Base-by-base conservation (phyloP, 2,329 filamentous ascomycete species). In the Rhynchosporium agropyri region DNA sequence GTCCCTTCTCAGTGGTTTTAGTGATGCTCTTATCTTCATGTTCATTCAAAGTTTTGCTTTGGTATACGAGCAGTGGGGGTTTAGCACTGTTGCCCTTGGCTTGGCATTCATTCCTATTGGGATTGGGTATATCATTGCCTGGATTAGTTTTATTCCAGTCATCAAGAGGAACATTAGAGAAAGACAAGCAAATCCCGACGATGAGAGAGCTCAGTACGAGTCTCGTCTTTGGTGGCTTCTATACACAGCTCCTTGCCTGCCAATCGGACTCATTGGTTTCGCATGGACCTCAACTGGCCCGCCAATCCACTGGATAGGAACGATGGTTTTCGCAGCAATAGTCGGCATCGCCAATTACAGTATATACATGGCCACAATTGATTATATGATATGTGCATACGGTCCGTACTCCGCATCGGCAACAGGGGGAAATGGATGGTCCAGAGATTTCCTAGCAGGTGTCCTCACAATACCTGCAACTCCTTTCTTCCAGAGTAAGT, bases 301-400 rank as follows among this genome's bases (percentile, higher is more conserved):
- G 1, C 76, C 83, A 31, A 73, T 88, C 3, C 85, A 85, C 67
- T 92, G 89, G 89, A 84, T 90, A 28, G 86, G 81, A 0, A 85
- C 86, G 2, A 83, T 88, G 78, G 76, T 90, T 53, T 90, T 88
- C 67, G 81, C 82, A 1, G 80, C 80, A 15, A 78, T 90, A 50
- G 86, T 92, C 57, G 89, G 88, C 28, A 87, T 92, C 58, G 89
- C 89, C 61, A 92, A 92, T 71, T 89, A 89, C 48, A 67, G 63
- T 49, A 90, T 90, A 63, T 91, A 91, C 77, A 89, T 90, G 85
- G 86, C 88, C 0, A 90, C 88, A 1, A 89, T 91, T 67, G 87
- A 92, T 74, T 92, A 92, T 77, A 90, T 91, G 84, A 84, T 91
- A 42, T 87, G 86, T 63, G 86, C 88, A 0, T 91, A 91, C 70